Evolutionary conservation across 108 stramenopile genomes (phyloP).

Genomic region (Seminavis robusta): DNA sequence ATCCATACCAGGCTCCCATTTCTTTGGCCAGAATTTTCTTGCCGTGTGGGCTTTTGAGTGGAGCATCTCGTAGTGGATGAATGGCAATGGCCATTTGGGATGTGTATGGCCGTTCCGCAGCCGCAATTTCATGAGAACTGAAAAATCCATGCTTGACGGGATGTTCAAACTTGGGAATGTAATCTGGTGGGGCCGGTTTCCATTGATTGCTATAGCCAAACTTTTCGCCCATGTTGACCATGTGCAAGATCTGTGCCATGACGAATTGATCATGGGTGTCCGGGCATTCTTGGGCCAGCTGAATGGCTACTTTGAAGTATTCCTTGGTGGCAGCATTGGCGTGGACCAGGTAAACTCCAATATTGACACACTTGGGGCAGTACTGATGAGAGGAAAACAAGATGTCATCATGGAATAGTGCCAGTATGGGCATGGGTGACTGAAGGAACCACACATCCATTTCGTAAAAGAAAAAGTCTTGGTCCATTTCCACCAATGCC

Average conservation of each 20-base stretch:
- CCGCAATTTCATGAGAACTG: background rate
- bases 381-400: constrained; percentile 1
- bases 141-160: background rate
- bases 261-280: background rate
- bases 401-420: no score
- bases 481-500: no score
- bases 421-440: no score
- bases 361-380: background rate
- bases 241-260: background rate
- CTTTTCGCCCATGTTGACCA: background rate
- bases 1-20: no score
- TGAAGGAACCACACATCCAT: no score
- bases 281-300: background rate
- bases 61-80: no score
- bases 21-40: no score
- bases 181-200: background rate
- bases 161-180: background rate
- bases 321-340: background rate
- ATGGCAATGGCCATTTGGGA: no score
- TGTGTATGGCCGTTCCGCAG: background rate
- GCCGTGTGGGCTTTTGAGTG: no score
- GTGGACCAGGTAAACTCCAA: background rate
- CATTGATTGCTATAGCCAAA: background rate
- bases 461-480: no score
- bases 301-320: no score